Base-by-base conservation (phyloP, 768 basidiomycete species). In the Pleurotus cornucopiae region DNA sequence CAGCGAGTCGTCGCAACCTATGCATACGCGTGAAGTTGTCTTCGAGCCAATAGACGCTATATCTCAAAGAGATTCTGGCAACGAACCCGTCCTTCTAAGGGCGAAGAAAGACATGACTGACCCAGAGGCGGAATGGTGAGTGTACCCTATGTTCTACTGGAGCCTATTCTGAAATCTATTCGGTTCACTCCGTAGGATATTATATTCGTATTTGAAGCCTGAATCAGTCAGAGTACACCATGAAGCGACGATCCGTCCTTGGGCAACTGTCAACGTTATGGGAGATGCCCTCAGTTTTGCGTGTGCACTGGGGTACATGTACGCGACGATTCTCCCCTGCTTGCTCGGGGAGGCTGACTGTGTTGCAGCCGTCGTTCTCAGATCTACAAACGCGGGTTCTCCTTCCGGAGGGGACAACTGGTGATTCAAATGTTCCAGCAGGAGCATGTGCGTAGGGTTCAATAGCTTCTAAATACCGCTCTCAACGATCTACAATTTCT, bases 361-460 rank as follows among this genome's bases (percentile, higher is more conserved):
- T 25, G 41, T 30, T 53, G 4, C 12, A 85, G 88, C 16, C 81
- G 81, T 39, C 79, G 86, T 48, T 85, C 86, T 13, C 87, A 91
- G 69, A 85, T 88, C 40, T 92, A 87, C 73, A 92, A 91, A 70
- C 81, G 82, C 41, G 91, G 91, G 26, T 92, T 89, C 65, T 71
- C 84, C 20, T 93, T 93, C 66, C 76, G 87, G 25, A 73, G 86
- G 56, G 90, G 89, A 1, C 65, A 75, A 14, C 74, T 93, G 11
- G 74, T 88, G 13, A 89, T 93, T 54, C 81, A 86, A 59, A 89
- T 92, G 84, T 90, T 88, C 67, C 89, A 91, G 68, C 88, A 91
- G 69, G 91, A 91, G 69, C 84, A 88, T 73, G 90, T 53, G n/a
- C 39, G 51, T 53, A 86, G 67, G 56, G 68, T 64, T 25, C 45